These are phyloP conservation scores for Myxozyma kluyveri DNA, from an alignment of 805 yeast genomes.

Conservation along the genomic window DNA sequence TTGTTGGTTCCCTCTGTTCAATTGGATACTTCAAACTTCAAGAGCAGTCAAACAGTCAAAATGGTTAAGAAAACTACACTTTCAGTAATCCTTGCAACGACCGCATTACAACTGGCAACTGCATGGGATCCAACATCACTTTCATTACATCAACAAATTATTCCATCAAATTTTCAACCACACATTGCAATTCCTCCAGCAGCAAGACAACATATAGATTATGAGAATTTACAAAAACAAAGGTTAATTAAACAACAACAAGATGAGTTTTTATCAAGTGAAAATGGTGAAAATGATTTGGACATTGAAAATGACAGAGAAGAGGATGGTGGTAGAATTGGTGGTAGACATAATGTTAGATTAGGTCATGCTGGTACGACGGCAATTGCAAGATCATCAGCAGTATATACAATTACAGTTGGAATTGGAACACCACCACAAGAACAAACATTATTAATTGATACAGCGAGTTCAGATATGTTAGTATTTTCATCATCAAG, in stretches of 20 bases:
- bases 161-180: background rate
- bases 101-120: background rate
- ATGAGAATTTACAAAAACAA: no score
- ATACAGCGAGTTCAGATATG: conserved; percentile 23
- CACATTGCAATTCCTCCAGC: background rate
- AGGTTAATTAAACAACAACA: no score
- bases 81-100: background rate
- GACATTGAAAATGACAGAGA: no score
- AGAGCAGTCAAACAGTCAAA: no score
- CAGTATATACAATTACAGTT: conserved; percentile 19
- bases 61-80: no score
- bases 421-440: conserved; percentile 28
- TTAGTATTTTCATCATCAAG: conserved; percentile 19
- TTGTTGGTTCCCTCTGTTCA: no score
- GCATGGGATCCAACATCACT: background rate
- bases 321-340: no score
- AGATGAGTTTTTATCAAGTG: no score
- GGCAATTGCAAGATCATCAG: background rate
- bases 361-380: background rate
- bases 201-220: no score
- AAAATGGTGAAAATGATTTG: no score
- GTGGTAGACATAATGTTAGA: no score
- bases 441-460: conserved; percentile 21
- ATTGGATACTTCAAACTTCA: no score
- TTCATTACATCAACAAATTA: background rate